Base-by-base conservation (phyloP, 495 filamentous ascomycete species). In the Hypoxylon lenormandii region DNA sequence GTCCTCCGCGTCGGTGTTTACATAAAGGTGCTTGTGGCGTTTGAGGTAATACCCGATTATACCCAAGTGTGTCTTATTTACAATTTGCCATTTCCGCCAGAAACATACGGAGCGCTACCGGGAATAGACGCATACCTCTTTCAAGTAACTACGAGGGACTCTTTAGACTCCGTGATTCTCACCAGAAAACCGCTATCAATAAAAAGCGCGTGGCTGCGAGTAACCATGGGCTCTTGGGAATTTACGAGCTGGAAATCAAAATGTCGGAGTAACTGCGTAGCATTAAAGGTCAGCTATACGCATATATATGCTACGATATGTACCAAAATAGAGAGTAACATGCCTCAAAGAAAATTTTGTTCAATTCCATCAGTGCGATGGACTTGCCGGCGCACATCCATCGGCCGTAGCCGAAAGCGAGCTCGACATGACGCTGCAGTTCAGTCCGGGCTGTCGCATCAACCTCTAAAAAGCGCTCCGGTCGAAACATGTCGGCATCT, bases 291-390 rank as follows among this genome's bases (percentile, higher is more conserved):
- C 16, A 46, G 15, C 43, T 8, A 43, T 16, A 18, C 11, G 40
- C 2, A 43, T 18, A 47, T 3, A 7, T 10, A 47, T 6, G 43
- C 43, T 0, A 12, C 16, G 16, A 46, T 46, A 11, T 11, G 26
- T 3, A 33, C 19, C 48, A 38, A 5, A 23, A 8, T 28, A 16
- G 21, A 7, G 46, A 3, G 22, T 1, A 60, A 71, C 76, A 49
- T 73, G 85, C 83, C 76, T 83, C 80, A 45, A 85, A 67, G 8
- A 80, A 79, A 23, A 74, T 78, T 76, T 86, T 86, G 58, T 82
- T 85, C 62, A 88, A 65, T 73, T 88, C 86, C 80, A 87, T 83
- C 73, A 83, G 76, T 3, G 84, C 84, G 70, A 88, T 81, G 63
- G 83, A 76, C 56, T 74, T 80, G 0, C 86, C 86, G 48, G 87